These are phyloP conservation scores for Calonectria henricotiae DNA, from an alignment of 2,329 filamentous ascomycete species.

Conservation along the genomic window DNA sequence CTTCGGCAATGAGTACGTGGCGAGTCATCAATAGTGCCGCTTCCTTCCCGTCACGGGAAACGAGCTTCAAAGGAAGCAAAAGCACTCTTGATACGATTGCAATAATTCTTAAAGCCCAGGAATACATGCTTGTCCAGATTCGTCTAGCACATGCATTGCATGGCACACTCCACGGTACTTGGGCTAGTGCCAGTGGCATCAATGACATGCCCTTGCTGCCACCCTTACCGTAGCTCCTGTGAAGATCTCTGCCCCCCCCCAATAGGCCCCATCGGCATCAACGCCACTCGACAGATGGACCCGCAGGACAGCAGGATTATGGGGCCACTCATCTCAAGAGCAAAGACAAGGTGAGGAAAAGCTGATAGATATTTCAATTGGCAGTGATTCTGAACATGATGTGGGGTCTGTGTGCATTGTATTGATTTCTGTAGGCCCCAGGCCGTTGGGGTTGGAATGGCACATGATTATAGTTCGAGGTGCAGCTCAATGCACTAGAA, in stretches of 20 bases:
- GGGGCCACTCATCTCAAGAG: neutral
- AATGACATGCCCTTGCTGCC: neutral
- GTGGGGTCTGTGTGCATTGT: neutral
- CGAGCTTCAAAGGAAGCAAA: neutral
- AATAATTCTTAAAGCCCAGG: neutral
- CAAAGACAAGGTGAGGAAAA: neutral
- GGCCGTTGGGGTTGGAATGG: neutral
- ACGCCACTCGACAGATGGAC: neutral
- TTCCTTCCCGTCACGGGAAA: slow-evolving; percentile 3
- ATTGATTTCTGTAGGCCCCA: neutral
- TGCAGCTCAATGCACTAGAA: neutral
- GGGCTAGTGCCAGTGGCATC: neutral
- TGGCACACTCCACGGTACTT: neutral
- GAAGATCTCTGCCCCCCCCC: neutral
- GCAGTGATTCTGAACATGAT: neutral
- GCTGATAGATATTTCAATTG: neutral
- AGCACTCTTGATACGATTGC: neutral
- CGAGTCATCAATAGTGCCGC: slow-evolving; percentile 10
- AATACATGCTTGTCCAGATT: slow-evolving; percentile 4
- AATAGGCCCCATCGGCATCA: neutral
- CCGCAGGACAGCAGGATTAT: neutral
- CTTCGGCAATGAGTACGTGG: neutral
- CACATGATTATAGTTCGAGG: neutral
- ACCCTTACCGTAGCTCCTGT: neutral
- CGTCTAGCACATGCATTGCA: neutral